phyloP scores from a whole-genome alignment of 371 early-diverging fungal genomes.

The Nematocida minor region DNA sequence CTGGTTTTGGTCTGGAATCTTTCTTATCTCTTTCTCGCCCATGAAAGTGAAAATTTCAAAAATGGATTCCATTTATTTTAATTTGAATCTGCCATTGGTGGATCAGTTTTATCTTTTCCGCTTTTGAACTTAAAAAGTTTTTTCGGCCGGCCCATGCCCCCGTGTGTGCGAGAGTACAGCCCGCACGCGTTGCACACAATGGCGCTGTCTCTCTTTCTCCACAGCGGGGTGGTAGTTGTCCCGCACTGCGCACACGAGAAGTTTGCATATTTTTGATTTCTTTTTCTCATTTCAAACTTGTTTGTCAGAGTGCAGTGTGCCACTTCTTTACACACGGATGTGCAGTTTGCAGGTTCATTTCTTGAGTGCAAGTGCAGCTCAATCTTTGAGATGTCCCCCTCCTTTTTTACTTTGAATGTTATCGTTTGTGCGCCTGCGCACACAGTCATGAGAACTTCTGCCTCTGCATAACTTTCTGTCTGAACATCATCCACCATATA shows the following conservation, averaged over 20 bases:
- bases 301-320: not conserved
- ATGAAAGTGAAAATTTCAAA: slow-evolving; percentile 28
- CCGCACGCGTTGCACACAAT: slow-evolving; percentile 65
- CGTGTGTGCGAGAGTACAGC: slow-evolving; percentile 62
- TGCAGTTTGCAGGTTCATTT: not conserved
- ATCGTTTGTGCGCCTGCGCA: not conserved
- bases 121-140: slow-evolving; percentile 23
- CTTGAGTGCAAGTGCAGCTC: slow-evolving; percentile 18
- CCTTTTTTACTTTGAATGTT: not conserved
- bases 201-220: slow-evolving; percentile 53
- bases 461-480: not conserved
- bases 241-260: slow-evolving; percentile 55
- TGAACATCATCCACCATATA: not conserved
- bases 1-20: not conserved
- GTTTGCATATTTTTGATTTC: not conserved
- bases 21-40: slow-evolving; percentile 13
- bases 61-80: not conserved
- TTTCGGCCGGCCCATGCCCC: slow-evolving; percentile 44
- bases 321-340: slow-evolving; percentile 36
- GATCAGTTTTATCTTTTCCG: not conserved
- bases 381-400: not conserved
- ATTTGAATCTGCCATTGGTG: not conserved
- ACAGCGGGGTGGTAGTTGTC: slow-evolving; percentile 58
- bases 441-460: not conserved
- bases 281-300: not conserved